Percentiles rank a stretch among this genome's conserved stretches.
Conservation (phyloP, 495 filamentous ascomycete species). For the Xylaria intraflava region DNA sequence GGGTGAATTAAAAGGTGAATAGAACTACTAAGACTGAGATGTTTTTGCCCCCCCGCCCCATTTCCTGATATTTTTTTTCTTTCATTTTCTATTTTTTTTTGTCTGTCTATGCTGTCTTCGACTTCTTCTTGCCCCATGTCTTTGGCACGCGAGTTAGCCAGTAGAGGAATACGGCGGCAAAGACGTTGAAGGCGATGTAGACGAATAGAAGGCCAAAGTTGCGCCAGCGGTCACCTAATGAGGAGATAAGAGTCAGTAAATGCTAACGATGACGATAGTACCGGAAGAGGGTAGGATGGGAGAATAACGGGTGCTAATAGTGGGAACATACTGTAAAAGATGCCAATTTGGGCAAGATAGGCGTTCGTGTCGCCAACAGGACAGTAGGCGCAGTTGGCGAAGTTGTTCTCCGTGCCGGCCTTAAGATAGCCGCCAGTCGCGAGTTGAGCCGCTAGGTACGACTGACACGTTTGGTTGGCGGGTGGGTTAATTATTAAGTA, state of each 20-base stretch:
- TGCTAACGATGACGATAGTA: neutral
- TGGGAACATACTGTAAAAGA: conserved; percentile 40
- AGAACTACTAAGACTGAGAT: too few species aligned
- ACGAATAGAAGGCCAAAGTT: conserved; percentile 64
- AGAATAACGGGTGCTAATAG: neutral
- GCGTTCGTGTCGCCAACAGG: conserved; percentile 51
- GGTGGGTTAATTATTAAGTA: conserved; percentile 49
- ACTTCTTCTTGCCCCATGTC: conserved; percentile 41
- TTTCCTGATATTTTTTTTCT: too few species aligned
- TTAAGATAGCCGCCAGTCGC: conserved; percentile 46
- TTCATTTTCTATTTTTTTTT: too few species aligned
- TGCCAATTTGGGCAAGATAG: conserved; percentile 48
- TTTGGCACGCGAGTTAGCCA: conserved; percentile 76
- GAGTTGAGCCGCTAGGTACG: conserved; percentile 53
- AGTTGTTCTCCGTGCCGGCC: conserved; percentile 38
- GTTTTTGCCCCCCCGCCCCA: too few species aligned
- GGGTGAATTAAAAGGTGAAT: too few species aligned
- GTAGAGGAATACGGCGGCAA: conserved; percentile 66
- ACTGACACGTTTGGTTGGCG: conserved; percentile 44
- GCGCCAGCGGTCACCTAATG: conserved; percentile 50
- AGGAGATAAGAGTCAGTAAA: conserved; percentile 11
- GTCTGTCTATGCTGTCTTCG: conserved; percentile 27
- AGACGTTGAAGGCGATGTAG: conserved; percentile 72
- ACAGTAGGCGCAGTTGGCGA: conserved; percentile 56
- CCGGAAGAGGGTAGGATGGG: neutral